phyloP scores from a whole-genome alignment of 2,329 filamentous ascomycete genomes.

The Aspergillus flavus region DNA sequence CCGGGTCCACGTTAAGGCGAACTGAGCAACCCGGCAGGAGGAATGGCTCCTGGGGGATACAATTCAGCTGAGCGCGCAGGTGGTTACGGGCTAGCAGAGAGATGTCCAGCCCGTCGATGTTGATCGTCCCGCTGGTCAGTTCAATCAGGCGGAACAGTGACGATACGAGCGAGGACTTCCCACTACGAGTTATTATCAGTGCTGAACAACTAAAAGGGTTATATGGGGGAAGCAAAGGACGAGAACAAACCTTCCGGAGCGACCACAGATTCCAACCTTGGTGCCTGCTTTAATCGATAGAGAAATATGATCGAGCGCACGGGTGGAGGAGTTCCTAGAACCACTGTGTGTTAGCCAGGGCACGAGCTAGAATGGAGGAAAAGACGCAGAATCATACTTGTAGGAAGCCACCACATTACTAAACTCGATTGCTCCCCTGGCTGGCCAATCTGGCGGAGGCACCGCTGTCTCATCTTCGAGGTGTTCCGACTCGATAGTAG shows the following conservation, averaged over 20 bases:
- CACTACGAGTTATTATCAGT: background rate
- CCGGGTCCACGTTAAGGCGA: background rate
- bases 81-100: background rate
- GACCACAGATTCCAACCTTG: background rate
- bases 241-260: background rate
- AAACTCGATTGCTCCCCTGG: constrained; percentile 10
- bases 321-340: background rate
- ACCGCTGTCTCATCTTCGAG: constrained; percentile 52
- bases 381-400: constrained; percentile 6
- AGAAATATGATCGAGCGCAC: background rate
- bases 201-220: background rate
- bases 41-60: background rate
- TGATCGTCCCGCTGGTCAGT: background rate
- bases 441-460: constrained; percentile 45
- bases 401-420: constrained; percentile 8
- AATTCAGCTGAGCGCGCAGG: background rate
- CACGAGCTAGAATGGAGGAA: constrained; percentile 21
- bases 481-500: constrained; percentile 43
- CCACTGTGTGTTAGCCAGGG: background rate
- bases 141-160: background rate
- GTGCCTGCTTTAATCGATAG: background rate
- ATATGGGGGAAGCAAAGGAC: background rate
- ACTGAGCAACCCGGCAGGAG: background rate
- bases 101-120: background rate
- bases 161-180: background rate